Base-by-base conservation (phyloP, 1,284 basidiomycete species). In the Tilletiaria anomala region DNA sequence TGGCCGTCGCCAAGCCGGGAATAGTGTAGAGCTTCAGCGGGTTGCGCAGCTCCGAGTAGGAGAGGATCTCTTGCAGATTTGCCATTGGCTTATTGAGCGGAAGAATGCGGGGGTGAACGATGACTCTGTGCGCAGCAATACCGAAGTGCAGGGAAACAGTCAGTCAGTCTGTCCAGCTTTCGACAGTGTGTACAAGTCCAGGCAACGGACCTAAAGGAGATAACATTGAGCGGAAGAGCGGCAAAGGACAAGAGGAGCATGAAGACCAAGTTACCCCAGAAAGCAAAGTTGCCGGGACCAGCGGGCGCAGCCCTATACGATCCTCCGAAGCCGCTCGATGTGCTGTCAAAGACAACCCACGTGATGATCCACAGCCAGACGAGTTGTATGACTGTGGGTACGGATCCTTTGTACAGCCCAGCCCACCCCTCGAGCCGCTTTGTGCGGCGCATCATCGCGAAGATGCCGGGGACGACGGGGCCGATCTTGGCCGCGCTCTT, bases 341-440 rank as follows among this genome's bases (percentile, higher is more conserved):
- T 45, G 20, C 48, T 49, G 26, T 44, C 32, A 37, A 57, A 59
- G 45, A 58, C 48, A 29, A 56, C n/a, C n/a, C 48, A 39, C n/a
- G 53, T 54, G 35, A 58, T 32, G 21, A 49, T 35, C 43, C 45
- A 47, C 11, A 54, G 37, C 4, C 48, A 17, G 38, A 53, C 21
- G 19, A 53, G 37, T 20, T 51, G 48, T 29, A 32, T 14, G 18
- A 34, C 39, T 16, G 39, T 42, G 3, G 48, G 48, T 16, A 38
- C 35, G 1, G 48, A 40, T 12, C 63, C 56, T 41, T 57, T 58
- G 46, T 57, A 65, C 32, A 65, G 47, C 14, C 63, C 63, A 1
- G 47, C 35, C 59, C 61, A 62, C 16, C 63, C 63, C 39, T 65
- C 63, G 18, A 65, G 39, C 2, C 53, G 47, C 29, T 54, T 56